Base-by-base conservation (phyloP, 164 flowering plant species). In the Stephania yunnanensis region DNA sequence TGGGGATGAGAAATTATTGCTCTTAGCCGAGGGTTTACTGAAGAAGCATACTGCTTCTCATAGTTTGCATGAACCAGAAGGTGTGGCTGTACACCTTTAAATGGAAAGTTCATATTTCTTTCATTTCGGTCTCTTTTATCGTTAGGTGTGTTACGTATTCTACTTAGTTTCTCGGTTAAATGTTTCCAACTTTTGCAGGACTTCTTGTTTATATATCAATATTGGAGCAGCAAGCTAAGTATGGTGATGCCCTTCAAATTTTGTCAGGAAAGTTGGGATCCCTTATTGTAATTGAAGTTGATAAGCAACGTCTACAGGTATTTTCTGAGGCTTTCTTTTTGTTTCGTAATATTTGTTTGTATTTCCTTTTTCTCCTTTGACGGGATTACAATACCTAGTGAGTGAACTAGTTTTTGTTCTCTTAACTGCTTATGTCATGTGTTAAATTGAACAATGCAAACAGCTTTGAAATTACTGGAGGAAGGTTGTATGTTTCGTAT, bases 61-160 rank as follows among this genome's bases (percentile, higher is more conserved):
- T 80, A 82, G 90, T 81, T 86, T 95, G 85, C 96, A 92, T 81
- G 99, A 93, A 76, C 94, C 98, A 70, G 99, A 93, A 91, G 97
- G 98, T 93, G 70, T 48, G 31, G 48, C 69, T 48, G 64, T 8
- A 48, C 72, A 53, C 52, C 75, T 58, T 72, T 12, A 69, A 8
- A 9, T 50, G 55, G 55, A 15, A 50, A 50, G 55, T 15, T 50
- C 15, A 15, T 10, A 50, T 58, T 13, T 58, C 12, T 58, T 58
- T 58, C 65, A 15, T 58, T 58, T 17, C 19, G 17, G 20, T 58
- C 22, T 58, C 2, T 58, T 58, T 20, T 58, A 58, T n/a, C 65
- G 0, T 1, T 58, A 58, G 3, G 65, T 58, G 6, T 58, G 15
- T 15, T 58, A 4, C n/a, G 17, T 13, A 17, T 19, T 1, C 65